Conservation (phyloP, 2,329 filamentous ascomycete genomes). For the Alternaria hordeiaustralica region DNA sequence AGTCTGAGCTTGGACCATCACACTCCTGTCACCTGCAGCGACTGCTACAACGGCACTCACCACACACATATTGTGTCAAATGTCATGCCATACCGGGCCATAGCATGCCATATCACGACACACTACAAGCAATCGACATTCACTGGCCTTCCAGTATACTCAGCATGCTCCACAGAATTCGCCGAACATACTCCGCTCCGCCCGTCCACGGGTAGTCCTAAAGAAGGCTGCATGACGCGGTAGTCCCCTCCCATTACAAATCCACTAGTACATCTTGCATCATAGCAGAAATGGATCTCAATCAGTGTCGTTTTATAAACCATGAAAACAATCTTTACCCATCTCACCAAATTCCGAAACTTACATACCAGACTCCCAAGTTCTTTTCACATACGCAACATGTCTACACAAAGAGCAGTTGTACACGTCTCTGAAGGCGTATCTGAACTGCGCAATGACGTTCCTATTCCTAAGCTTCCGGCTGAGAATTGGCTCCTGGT, state of each 20-base stretch:
- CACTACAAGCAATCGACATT: not conserved
- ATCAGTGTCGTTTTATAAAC: not conserved
- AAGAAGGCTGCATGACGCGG: not conserved
- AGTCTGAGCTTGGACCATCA: constrained; percentile 2
- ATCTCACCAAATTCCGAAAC: not conserved
- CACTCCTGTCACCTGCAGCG: not conserved
- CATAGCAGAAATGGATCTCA: not conserved
- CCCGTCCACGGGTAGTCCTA: not conserved
- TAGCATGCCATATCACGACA: not conserved
- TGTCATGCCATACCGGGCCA: not conserved
- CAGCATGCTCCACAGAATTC: not conserved
- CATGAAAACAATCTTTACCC: not conserved
- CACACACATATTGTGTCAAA: not conserved
- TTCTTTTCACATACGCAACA: constrained; percentile 5
- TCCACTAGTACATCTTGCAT: not conserved
- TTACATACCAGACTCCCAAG: not conserved
- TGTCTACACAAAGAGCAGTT: constrained; percentile 44
- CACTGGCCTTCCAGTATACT: not conserved
- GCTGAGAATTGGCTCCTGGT: constrained; percentile 57
- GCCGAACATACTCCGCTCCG: constrained; percentile 1
- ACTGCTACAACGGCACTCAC: not conserved
- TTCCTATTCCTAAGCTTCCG: constrained; percentile 35
- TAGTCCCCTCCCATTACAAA: constrained; percentile 12
- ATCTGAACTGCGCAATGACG: constrained; percentile 30
- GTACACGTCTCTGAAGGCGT: constrained; percentile 34